These are phyloP conservation scores for Proliferodiscus dingleyae DNA, from an alignment of 2,329 filamentous ascomycete genomes.

Conservation along the genomic window DNA sequence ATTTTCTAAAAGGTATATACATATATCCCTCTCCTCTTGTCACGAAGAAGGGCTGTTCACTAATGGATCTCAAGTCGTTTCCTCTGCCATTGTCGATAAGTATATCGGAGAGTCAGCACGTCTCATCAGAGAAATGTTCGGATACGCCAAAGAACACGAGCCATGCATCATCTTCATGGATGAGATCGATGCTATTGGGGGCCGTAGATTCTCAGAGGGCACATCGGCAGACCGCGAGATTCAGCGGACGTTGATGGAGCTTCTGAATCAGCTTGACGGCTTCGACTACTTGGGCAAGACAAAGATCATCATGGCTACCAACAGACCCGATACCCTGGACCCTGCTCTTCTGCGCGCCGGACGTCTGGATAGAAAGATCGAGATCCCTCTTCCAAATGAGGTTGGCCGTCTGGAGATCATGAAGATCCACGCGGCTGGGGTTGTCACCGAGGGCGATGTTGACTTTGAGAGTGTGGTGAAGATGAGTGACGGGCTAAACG, in stretches of 20 bases:
- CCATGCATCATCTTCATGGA: constrained; percentile 99
- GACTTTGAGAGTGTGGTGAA: constrained; percentile 99
- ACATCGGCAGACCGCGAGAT: constrained; percentile 98
- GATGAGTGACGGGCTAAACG: constrained; percentile 98
- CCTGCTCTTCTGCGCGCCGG: constrained; percentile 88
- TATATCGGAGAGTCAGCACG: constrained; percentile 98
- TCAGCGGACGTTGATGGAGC: constrained; percentile 95
- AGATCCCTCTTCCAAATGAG: constrained; percentile 95
- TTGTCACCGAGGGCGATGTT: constrained; percentile 87
- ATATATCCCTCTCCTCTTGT: not conserved
- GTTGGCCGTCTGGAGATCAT: constrained; percentile 93
- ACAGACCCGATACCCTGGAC: constrained; percentile 93
- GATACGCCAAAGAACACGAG: constrained; percentile 98
- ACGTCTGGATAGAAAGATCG: constrained; percentile 93
- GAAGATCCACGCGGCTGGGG: constrained; percentile 89
- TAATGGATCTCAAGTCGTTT: constrained; percentile 64
- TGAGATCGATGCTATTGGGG: constrained; percentile 98
- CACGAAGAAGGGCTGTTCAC: constrained; percentile 3
- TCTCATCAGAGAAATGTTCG: constrained; percentile 98
- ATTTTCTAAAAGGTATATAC: constrained; percentile 90
- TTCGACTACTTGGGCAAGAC: constrained; percentile 99
- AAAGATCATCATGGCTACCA: constrained; percentile 99
- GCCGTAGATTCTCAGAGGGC: constrained; percentile 91
- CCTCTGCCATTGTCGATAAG: constrained; percentile 98
- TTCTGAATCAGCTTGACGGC: constrained; percentile 96